phyloP scores from a whole-genome alignment of 83 land plant genomes.

The Thuja plicata region DNA sequence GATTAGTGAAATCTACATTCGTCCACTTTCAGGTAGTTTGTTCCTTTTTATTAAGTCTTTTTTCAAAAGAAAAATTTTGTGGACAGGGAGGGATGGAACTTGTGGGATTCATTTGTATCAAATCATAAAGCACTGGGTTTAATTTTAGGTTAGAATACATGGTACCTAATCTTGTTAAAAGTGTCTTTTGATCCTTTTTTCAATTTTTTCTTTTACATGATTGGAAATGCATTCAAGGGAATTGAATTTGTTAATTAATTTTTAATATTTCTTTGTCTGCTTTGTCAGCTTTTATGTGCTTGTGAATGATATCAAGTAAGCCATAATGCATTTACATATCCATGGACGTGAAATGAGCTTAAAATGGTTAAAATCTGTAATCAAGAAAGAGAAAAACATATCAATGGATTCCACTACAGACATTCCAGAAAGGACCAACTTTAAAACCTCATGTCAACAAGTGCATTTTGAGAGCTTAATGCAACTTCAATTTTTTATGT shows the following conservation, averaged over 20 bases:
- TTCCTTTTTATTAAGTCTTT: neutral
- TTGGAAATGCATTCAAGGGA: neutral
- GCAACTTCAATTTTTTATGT: neutral
- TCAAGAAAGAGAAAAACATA: neutral
- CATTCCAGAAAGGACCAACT: neutral
- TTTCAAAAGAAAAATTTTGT: too few relatives aligned
- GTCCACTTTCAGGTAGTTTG: conserved; percentile 91
- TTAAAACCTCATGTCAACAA: neutral
- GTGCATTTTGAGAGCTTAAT: neutral
- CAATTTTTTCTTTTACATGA: neutral
- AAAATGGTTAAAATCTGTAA: neutral
- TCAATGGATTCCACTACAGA: neutral
- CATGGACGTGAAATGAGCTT: neutral
- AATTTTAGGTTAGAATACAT: neutral
- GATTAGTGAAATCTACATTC: conserved; percentile 84
- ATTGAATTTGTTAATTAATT: neutral
- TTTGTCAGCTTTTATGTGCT: neutral
- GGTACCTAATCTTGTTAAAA: neutral
- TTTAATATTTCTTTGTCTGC: neutral
- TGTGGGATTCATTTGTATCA: neutral
- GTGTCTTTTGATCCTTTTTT: neutral
- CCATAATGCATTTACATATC: neutral
- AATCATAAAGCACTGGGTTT: neutral
- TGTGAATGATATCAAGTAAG: neutral
- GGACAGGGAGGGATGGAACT: neutral